A percentile compares a stretch with the other conserved stretches of the same genome.
Evolutionary conservation across 345 rosid genomes (phyloP).

Genomic region (Populus ilicifolia): DNA sequence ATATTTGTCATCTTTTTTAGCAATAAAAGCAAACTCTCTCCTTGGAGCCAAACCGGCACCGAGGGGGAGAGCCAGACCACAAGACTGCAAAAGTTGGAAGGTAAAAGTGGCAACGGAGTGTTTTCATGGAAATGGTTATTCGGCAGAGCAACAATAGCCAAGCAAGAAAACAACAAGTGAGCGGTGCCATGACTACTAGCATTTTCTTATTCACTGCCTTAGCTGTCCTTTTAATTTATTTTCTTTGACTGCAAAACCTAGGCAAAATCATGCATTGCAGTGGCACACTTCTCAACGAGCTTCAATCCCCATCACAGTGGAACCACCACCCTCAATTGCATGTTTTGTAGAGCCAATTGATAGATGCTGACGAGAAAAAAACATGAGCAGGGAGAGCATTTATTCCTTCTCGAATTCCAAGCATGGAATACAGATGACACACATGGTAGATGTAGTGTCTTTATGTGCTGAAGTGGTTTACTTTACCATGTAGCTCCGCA

Average conservation of each 20-base stretch:
- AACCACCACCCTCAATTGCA: neutral
- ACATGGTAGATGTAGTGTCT: neutral
- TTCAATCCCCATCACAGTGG: conserved; percentile 21
- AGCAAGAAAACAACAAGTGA: conserved; percentile 12
- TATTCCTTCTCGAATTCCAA: conserved; percentile 23
- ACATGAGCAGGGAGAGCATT: neutral
- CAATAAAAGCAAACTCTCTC: no score
- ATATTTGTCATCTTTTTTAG: no score
- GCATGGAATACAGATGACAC: neutral
- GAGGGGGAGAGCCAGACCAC: neutral
- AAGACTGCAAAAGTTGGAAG: neutral
- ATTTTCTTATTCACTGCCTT: no score
- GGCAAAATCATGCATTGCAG: neutral
- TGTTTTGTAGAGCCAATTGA: neutral
- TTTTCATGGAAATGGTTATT: conserved; percentile 9
- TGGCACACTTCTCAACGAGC: conserved; percentile 28
- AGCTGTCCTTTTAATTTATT: neutral
- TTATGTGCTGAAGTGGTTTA: neutral
- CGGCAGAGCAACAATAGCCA: neutral
- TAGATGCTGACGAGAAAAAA: neutral
- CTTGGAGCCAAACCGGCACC: no score
- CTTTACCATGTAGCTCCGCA: no score
- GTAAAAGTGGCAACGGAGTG: neutral
- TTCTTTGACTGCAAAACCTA: conserved; percentile 22
- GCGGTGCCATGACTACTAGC: neutral